Evolutionary conservation across 768 basidiomycete species (phyloP).

Genomic region (Podaxis rugospora): DNA sequence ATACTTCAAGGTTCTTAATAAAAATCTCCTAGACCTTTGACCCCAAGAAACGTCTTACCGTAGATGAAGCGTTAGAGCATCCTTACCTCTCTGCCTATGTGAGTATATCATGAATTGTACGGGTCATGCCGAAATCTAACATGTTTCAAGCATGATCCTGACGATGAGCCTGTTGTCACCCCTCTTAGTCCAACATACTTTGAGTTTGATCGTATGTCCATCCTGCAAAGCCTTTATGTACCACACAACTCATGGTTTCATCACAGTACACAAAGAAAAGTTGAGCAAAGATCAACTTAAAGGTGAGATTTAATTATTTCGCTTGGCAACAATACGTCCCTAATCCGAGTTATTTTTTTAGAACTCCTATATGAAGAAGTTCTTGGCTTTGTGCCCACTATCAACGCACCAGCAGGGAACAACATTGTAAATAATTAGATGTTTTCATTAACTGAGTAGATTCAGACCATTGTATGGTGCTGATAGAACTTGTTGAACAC

Average conservation of each 20-base stretch:
- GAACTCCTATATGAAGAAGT: slow-evolving; percentile 84
- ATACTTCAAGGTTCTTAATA: background rate
- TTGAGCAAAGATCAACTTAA: slow-evolving; percentile 79
- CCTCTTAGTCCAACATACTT: slow-evolving; percentile 85
- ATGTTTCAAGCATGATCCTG: slow-evolving; percentile 66
- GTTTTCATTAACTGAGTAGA: background rate
- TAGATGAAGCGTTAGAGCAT: slow-evolving; percentile 78
- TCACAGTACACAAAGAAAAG: slow-evolving; percentile 62
- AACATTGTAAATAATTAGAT: background rate
- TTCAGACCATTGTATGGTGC: slow-evolving; percentile 2
- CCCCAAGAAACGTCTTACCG: slow-evolving; percentile 79
- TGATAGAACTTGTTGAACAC: background rate
- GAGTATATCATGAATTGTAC: slow-evolving; percentile 18
- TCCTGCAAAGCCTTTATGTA: background rate
- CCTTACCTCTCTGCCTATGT: slow-evolving; percentile 80
- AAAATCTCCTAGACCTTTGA: slow-evolving; percentile 63
- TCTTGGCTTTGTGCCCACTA: slow-evolving; percentile 63
- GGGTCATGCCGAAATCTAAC: slow-evolving; percentile 3
- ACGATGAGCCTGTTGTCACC: slow-evolving; percentile 82
- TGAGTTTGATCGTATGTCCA: slow-evolving; percentile 74
- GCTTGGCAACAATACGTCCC: background rate
- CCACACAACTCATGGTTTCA: background rate
- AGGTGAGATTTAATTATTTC: slow-evolving; percentile 20
- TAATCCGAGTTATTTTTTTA: slow-evolving; percentile 16
- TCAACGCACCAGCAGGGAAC: slow-evolving; percentile 30